Conservation (phyloP, 306 rosid species). For the Lathyrus tuberosus region DNA sequence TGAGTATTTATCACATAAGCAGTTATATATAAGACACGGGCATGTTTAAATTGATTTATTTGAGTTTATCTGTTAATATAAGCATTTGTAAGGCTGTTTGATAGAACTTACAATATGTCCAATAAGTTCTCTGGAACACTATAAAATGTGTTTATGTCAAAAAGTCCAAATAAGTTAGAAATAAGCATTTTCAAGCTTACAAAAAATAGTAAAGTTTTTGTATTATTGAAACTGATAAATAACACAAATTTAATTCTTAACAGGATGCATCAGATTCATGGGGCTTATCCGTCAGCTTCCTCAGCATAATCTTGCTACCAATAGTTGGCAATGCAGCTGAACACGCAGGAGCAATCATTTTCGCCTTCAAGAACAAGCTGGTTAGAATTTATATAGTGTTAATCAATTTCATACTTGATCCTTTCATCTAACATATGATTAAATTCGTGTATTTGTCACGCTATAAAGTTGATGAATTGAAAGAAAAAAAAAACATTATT, state of each 20-base stretch:
- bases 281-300: constrained; percentile 85
- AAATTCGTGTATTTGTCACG: neutral
- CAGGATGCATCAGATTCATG: constrained; percentile 89
- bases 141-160: neutral
- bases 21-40: neutral
- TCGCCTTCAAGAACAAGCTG: constrained; percentile 92
- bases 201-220: neutral
- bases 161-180: neutral
- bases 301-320: constrained; percentile 88
- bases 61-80: neutral
- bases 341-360: constrained; percentile 91
- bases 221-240: neutral
- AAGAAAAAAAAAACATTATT: neutral
- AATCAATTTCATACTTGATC: neutral
- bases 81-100: neutral
- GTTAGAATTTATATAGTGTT: constrained; percentile 44
- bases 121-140: neutral
- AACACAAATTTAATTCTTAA: neutral
- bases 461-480: neutral
- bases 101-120: neutral
- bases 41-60: neutral
- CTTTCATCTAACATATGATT: neutral
- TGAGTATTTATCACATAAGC: no score
- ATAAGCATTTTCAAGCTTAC: neutral
- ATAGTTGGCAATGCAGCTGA: constrained; percentile 98